A percentile compares a stretch with the other conserved stretches of the same genome.
These are phyloP conservation scores for Penicillium longicatenatum DNA, from an alignment of 495 filamentous ascomycete genomes.

Conservation along the genomic window DNA sequence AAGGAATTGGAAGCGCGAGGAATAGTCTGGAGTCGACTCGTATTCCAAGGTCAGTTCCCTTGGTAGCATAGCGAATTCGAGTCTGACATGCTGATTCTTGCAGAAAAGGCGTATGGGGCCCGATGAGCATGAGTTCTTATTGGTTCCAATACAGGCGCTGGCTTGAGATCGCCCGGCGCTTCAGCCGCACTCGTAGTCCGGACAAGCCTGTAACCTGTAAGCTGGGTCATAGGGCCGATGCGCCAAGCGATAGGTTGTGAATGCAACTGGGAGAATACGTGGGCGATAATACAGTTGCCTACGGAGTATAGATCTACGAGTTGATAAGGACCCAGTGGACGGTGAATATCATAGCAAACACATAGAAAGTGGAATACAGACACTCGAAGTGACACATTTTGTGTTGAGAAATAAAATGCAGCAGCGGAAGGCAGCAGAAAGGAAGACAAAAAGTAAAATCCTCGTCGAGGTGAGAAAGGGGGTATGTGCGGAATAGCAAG, in stretches of 20 bases:
- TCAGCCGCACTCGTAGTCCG: background rate
- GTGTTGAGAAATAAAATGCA: constrained; percentile 16
- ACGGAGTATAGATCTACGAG: background rate
- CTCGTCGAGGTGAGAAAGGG: constrained; percentile 23
- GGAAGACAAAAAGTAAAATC: constrained; percentile 22
- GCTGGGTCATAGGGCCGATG: background rate
- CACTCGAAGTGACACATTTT: constrained; percentile 14
- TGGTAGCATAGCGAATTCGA: background rate
- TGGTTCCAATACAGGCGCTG: background rate
- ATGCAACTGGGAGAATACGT: background rate
- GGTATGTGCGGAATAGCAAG: constrained; percentile 32
- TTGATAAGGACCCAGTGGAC: background rate
- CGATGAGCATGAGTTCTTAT: background rate
- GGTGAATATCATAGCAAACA: constrained; percentile 5
- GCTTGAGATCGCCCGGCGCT: background rate
- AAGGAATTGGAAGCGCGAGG: background rate
- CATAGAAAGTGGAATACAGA: constrained; percentile 1
- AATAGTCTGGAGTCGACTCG: background rate
- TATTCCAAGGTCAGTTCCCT: background rate
- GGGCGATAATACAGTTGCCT: background rate
- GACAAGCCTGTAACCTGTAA: background rate
- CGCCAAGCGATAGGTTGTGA: background rate
- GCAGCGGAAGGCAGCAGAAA: constrained; percentile 9
- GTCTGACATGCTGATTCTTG: background rate
- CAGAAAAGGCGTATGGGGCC: background rate